Evolutionary conservation across 176 grass and related monocot species (phyloP), one percentile per base, ranked within the genome.

Genomic region (Puccinellia tenuiflora): DNA sequence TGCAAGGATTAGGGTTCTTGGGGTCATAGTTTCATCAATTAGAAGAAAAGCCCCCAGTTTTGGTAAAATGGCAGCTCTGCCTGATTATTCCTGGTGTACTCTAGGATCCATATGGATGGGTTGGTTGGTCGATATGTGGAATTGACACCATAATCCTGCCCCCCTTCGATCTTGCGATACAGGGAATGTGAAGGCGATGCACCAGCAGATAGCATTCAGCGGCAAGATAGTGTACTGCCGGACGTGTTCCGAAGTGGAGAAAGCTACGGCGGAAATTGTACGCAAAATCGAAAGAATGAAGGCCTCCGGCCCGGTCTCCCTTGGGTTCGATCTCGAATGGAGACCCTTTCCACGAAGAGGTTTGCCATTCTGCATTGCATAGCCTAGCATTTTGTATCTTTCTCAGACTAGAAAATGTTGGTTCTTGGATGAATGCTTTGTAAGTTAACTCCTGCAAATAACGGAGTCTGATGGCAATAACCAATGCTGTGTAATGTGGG

Each of bases 251-350:
- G 91, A 99, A 55, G 96, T 88, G 39, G 96, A 96, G 83, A 87
- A 86, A 78, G 96, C 91, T 76, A 81, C 83, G 55, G 56, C 8
- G 4, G 83, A 96, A 56, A 83, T 99, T 56, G 37, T 90, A 47
- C 14, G 55, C 30, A 90, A 87, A 84, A 82, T 94, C 25, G 78
- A 86, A 53, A 75, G 69, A 26, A 87, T 78, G 76, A 92, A 96
- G 68, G 46, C 68, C 30, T n/a, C 68, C 38, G 71, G 79, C 40
- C 83, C 30, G 28, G 89, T 96, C 62, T 79, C 89, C 81, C 80
- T 99, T 75, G 96, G 93, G 18, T 99, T 99, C 43, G 91, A 99
- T 84, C 92, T 99, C 2, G 96, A 96, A 61, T 96, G 93, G 91
- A 92, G 38, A 43, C 93, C 93, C 77, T 83, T 93, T 47, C 87